Evolutionary conservation across 2,329 filamentous ascomycete genomes (phyloP).

Genomic region (Tolypocladium nubicola): DNA sequence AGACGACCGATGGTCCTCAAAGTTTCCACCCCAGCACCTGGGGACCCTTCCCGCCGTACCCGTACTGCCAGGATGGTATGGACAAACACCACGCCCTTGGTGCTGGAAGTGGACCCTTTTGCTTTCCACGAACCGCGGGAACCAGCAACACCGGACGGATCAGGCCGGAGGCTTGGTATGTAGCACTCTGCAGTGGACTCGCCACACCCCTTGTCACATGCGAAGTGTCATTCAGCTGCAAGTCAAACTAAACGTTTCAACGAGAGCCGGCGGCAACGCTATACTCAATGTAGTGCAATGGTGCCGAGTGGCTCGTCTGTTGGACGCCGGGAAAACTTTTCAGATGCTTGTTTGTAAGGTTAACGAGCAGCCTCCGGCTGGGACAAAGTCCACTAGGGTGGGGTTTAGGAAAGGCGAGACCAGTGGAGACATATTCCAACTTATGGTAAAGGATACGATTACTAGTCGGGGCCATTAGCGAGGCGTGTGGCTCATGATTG

Average conservation of each 20-base stretch:
- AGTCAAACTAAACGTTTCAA: not conserved
- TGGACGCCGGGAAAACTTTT: not conserved
- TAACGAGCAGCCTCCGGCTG: not conserved
- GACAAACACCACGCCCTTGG: not conserved
- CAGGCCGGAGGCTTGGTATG: not conserved
- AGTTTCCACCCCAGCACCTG: not conserved
- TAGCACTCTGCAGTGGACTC: not conserved
- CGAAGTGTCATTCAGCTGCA: not conserved
- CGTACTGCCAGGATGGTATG: too few species aligned
- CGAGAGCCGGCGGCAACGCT: not conserved
- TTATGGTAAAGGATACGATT: not conserved
- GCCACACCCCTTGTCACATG: not conserved
- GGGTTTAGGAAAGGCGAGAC: not conserved
- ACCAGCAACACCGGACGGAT: not conserved
- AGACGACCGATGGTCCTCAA: not conserved
- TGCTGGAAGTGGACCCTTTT: not conserved
- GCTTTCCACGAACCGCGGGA: not conserved
- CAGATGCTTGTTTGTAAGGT: not conserved
- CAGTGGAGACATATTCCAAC: not conserved
- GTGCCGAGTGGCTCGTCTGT: not conserved
- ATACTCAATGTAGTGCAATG: not conserved
- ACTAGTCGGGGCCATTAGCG: not conserved
- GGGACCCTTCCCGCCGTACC: not conserved
- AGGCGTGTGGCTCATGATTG: not conserved
- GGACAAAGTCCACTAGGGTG: not conserved